Base-by-base conservation (phyloP, 108 stramenopile species). In the Cyclostephanos invisitatus region DNA sequence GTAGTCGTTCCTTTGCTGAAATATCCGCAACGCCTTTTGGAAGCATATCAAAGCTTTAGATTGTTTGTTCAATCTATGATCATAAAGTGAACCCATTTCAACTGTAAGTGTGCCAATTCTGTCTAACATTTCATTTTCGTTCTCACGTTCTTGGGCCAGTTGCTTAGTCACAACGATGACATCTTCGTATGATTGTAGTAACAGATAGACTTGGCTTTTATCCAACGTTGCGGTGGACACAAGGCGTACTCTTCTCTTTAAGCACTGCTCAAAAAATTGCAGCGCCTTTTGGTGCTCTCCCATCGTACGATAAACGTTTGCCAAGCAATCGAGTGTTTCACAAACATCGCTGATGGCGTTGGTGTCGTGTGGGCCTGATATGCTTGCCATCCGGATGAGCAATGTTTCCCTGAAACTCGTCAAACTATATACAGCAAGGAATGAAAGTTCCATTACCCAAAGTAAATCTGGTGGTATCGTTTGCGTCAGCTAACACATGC, bases 271-370 rank as follows among this genome's bases (percentile, higher is more conserved):
- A 32, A 66, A 77, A 48, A 86, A 75, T 44, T 77, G 67, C 3
- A 81, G 61, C 22, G 81, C 79, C 42, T 62, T 80, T 17, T 73
- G 35, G 37, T 40, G 60, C 29, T 83, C 66, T 28, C 71, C 70
- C 35, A 49, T 79, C 15, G 50, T 38, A n/a, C 67, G 53, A 65
- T 83, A 83, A 7, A 81, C 72, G 62, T 81, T 86, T 7, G 78
- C 85, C n/a, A 86, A 73, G 36, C 82, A 73, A 25, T 83, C 35
- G 11, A 86, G 63, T 55, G 74, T 70, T 24, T 86, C 82, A 38
- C 82, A 83, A 40, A 86, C 71, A 44, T 83, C 75, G 21, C 58
- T 63, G 42, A 64, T 72, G 38, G 62, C 72, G 28, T 61, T 53
- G 24, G 64, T 46, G 57, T 86, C 79, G 25, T 72, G 37, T 17